Base-by-base conservation (phyloP, 164 flowering plant genomes). In the Annona squamosa region DNA sequence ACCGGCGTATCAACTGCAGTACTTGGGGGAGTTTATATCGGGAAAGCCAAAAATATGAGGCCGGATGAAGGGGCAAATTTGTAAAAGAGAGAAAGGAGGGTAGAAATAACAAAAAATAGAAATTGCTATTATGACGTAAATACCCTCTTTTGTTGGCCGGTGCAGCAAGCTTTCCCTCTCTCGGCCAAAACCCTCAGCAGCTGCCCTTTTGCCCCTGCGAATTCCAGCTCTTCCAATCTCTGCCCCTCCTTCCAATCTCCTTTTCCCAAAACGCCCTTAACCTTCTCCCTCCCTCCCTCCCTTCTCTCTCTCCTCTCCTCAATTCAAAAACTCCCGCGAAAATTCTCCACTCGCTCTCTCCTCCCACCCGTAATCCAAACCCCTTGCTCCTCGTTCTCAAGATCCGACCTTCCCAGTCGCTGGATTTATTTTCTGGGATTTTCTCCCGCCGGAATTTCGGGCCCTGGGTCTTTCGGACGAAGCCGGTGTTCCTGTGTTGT, bases 171-270 rank as follows among this genome's bases (percentile, higher is more conserved):
- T 43, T 72, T 64, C 57, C 37, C 18, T 47, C 46, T 47, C 64
- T n/a, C 13, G 7, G 7, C 3, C 43, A 18, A 68, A 68, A 52
- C 52, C 79, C 67, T 73, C 75, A 62, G 67, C 75, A 62, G 67
- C 75, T 59, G 63, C 73, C 73, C 75, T 72, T 52, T 76, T 77
- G 72, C 37, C 75, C 79, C 75, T 73, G 63, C 75, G 65, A 74
- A 74, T 59, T 68, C 71, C 68, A 57, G 13, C 42, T 45, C 61
- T 62, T 46, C 74, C 48, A n/a, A 73, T 74, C 73, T 71, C 77
- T 73, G 69, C 73, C 84, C 77, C 71, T 70, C 69, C 52, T 71
- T 69, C 71, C 41, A 71, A 43, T 72, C 45, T 17, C 48, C 67
- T 69, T 73, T 74, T 73, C 71, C 56, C 52, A 42, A 59, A 42